Percentiles rank a stretch among this genome's conserved stretches.
phyloP scores from a whole-genome alignment of 257 asterid species.

The Anisodus acutangulus region DNA sequence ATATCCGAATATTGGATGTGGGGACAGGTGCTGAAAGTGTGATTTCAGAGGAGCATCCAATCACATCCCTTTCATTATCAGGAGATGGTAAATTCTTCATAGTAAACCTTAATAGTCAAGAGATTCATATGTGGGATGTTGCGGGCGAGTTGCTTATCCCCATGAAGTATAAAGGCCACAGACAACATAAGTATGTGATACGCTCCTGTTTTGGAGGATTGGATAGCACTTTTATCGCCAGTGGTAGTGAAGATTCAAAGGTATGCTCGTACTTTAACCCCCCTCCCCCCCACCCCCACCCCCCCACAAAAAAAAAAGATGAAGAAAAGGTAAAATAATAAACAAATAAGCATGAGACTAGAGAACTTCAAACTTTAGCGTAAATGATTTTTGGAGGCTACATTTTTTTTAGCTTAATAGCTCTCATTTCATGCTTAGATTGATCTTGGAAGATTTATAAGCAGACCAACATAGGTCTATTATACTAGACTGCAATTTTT shows the following conservation, averaged over 20 bases:
- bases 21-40: conserved; percentile 63
- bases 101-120: conserved; percentile 93
- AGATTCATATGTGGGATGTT: conserved; percentile 92
- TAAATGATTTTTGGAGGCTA: background rate
- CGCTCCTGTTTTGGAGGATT: conserved; percentile 98
- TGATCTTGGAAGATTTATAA: background rate
- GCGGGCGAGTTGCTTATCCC: conserved; percentile 58
- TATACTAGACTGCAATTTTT: background rate
- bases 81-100: conserved; percentile 71
- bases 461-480: background rate
- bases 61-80: conserved; percentile 84
- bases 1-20: conserved; percentile 74
- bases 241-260: conserved; percentile 95
- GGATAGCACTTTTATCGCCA: conserved; percentile 74
- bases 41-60: conserved; percentile 70
- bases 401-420: background rate
- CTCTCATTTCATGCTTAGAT: background rate
- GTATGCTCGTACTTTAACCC: conserved; percentile 40
- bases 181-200: conserved; percentile 78
- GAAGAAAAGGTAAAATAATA: no score
- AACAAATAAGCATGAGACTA: background rate
- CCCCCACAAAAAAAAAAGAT: no score
- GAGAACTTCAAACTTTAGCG: background rate
- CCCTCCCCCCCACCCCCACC: no score
- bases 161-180: conserved; percentile 70